Evolutionary conservation across 2,329 filamentous ascomycete species (phyloP).

Genomic region (Pseudogymnoascus pannorum): DNA sequence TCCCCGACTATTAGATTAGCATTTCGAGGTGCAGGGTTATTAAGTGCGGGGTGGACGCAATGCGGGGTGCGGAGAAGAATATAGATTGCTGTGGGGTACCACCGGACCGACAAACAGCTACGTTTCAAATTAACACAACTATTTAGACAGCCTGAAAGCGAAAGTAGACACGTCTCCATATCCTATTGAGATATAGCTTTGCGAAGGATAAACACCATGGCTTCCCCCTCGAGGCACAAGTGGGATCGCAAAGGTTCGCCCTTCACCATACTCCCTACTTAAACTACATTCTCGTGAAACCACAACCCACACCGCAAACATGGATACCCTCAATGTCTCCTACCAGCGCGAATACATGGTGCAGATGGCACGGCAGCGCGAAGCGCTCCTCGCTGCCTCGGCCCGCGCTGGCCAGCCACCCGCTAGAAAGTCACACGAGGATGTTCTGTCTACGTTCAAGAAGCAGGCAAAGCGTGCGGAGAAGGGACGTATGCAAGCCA

Average conservation of each 20-base stretch:
- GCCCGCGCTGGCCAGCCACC: neutral
- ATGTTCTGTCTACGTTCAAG: neutral
- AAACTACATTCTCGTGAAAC: neutral
- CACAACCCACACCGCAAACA: neutral
- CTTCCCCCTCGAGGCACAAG: neutral
- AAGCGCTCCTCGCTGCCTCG: neutral
- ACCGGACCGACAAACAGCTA: neutral
- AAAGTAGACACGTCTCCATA: conserved; percentile 3
- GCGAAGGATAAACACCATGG: neutral
- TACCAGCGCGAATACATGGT: neutral
- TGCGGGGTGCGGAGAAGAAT: conserved; percentile 1
- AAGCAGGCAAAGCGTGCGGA: neutral
- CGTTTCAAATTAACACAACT: neutral
- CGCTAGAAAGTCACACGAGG: neutral
- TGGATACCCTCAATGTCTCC: neutral
- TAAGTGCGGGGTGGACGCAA: neutral
- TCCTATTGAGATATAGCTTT: neutral
- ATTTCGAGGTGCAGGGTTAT: neutral
- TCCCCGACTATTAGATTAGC: neutral
- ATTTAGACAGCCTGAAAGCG: neutral
- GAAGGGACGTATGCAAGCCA: neutral
- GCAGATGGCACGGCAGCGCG: conserved; percentile 5
- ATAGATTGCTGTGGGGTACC: conserved; percentile 5
- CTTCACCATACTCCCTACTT: neutral
- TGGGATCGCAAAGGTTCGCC: neutral